Base-by-base conservation (phyloP, 2,329 filamentous ascomycete genomes). In the Aspergillus proliferans region DNA sequence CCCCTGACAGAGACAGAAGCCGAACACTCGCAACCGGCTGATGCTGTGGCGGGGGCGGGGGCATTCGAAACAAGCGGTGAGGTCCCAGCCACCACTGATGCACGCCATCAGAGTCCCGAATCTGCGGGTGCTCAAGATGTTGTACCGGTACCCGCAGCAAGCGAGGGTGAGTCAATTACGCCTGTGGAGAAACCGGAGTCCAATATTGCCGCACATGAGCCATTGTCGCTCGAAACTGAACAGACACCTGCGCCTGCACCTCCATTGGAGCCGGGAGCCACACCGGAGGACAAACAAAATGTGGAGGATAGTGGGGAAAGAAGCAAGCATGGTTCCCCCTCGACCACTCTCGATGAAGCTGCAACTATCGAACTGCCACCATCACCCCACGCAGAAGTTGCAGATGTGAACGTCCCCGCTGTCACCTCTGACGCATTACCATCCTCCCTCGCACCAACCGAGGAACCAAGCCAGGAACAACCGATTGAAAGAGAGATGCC, bases 141-240 rank as follows among this genome's bases (percentile, higher is more conserved):
- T 40, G 51, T 55, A 19, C n/a, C 46, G 26, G 33, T 26, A 12
- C 18, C 44, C 24, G 46, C 43, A 40, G 28, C 41, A 40, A 41
- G 26, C 8, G 50, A 47, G 18, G 24, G 34, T 19, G 48, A 51
- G 33, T 18, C 47, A 42, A 55, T 34, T 46, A 22, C 40, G 40
- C 38, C 44, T 46, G 55, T 55, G 57, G 55, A 55, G 56, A 47
- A 51, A 2, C 6, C 33, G 15, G 54, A 60, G 44, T 34, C 53
- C 52, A 60, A 59, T 54, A 52, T 58, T 33, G 41, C 34, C 19
- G 26, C 52, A 56, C 52, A 52, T 58, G 56, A 55, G 56, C 48
- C 56, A 45, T 18, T 49, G 38, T 36, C 39, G 22, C 42, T 47
- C 43, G 43, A 49, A 41, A 28, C 48, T 43, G 50, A 49, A 36